Percentiles rank a stretch among this genome's conserved stretches.
Conservation (phyloP, 2,329 filamentous ascomycete species). For the Arthrobotrys iridis region DNA sequence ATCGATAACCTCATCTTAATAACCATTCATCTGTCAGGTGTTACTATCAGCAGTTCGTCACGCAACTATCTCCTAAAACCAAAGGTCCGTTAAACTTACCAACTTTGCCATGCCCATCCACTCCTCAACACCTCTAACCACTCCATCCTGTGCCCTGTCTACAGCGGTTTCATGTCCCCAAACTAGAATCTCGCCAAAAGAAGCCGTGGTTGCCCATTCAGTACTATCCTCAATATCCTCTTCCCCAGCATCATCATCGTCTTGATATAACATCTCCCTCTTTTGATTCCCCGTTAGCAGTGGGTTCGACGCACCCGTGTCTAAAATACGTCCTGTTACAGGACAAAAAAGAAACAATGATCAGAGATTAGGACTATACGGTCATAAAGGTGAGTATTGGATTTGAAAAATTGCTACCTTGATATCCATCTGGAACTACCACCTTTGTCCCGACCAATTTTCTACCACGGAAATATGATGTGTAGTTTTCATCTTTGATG, state of each 20-base stretch:
- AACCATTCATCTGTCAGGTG: too few species aligned
- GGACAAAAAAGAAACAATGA: neutral
- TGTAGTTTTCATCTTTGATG: constrained; percentile 43
- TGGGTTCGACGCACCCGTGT: neutral
- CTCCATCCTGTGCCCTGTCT: constrained; percentile 38
- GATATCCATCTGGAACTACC: constrained; percentile 42
- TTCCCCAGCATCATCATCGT: constrained; percentile 29
- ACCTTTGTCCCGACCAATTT: constrained; percentile 43
- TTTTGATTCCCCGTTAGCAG: constrained; percentile 25
- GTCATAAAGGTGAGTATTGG: too few species aligned
- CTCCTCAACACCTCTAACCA: constrained; percentile 42
- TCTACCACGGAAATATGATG: constrained; percentile 46
- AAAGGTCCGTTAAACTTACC: constrained; percentile 25
- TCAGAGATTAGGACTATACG: too few species aligned
- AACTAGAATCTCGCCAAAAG: constrained; percentile 43
- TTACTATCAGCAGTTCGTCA: too few species aligned
- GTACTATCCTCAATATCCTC: constrained; percentile 13
- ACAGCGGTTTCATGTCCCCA: constrained; percentile 46
- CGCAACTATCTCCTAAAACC: too few species aligned
- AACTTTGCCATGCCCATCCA: constrained; percentile 39
- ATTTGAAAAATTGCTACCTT: constrained; percentile 13
- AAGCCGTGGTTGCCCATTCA: constrained; percentile 31
- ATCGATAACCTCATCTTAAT: too few species aligned
- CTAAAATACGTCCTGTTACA: constrained; percentile 22
- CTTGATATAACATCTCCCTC: constrained; percentile 32